Evolutionary conservation across 306 rosid species (phyloP), one percentile per base, ranked within the genome.

Genomic region (Macrotyloma uniflorum): DNA sequence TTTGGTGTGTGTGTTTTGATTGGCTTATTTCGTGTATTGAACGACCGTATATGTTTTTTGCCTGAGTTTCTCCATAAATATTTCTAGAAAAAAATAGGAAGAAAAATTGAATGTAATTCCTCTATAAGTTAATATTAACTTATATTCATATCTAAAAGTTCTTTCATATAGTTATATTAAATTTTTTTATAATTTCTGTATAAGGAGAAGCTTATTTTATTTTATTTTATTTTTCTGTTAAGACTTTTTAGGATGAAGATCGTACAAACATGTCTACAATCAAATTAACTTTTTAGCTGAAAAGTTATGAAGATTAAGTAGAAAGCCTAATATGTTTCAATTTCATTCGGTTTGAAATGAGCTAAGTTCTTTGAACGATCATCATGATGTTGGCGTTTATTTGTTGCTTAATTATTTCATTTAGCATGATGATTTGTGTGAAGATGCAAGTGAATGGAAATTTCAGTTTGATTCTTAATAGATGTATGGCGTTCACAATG

Each of bases 401-500:
- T n/a, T 71, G 51, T 38, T 40, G 57, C 40, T 10, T 23, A 76
- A 71, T 23, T 65, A 45, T 30, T 67, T 83, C 6, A 20, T 54
- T 67, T 8, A 30, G 33, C 43, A 2, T 32, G 83, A 46, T 71
- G 74, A 45, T 45, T 35, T 67, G 16, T 54, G 76, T 51, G 11
- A 46, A 50, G 33, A 38, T 42, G 26, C 20, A 28, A 62, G 38
- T 79, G 84, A 65, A 51, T 67, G 46, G 59, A 46, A 46, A 14
- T 42, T 46, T 38, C 45, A 20, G 43, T 68, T 54, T 42, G 32
- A 30, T 14, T 78, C 19, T 36, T 36, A 59, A 68, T 71, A 88
- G 97, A 85, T 83, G 86, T 57, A 70, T 24, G 62, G 75, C 38
- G 57, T 59, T 71, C 83, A 61, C 15, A 83, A 83, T 79, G 85